Evolutionary conservation across 2,329 filamentous ascomycete genomes (phyloP).

Genomic region (Colletotrichum sp.): DNA sequence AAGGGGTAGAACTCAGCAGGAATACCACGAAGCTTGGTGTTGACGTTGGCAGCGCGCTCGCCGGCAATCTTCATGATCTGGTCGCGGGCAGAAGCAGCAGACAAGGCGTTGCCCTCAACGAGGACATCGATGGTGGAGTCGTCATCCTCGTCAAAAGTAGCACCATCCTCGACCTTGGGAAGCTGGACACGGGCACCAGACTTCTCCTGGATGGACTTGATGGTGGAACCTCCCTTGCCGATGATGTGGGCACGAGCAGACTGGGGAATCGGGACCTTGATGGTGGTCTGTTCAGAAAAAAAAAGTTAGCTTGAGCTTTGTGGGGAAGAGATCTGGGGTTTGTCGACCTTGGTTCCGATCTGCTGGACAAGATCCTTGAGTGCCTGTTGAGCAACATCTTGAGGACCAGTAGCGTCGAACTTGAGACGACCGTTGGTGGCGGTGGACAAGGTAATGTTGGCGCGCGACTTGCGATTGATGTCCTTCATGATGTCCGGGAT

Average conservation of each 20-base stretch:
- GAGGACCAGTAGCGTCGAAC: conserved; percentile 85
- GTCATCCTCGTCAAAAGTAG: conserved; percentile 67
- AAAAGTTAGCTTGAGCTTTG: neutral
- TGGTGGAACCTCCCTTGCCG: conserved; percentile 86
- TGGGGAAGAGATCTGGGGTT: neutral
- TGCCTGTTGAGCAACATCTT: conserved; percentile 84
- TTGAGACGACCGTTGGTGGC: conserved; percentile 75
- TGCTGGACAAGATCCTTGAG: conserved; percentile 88
- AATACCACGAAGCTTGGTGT: conserved; percentile 80
- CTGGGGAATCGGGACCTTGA: conserved; percentile 80
- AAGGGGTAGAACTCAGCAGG: conserved; percentile 96
- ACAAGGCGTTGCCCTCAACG: conserved; percentile 90
- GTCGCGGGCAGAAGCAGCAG: conserved; percentile 81
- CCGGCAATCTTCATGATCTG: conserved; percentile 88
- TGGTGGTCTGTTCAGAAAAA: conserved; percentile 45
- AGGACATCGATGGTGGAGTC: conserved; percentile 84
- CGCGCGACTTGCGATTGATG: conserved; percentile 90
- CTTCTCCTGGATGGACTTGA: conserved; percentile 87
- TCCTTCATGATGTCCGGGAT: conserved; percentile 86
- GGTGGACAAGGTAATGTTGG: conserved; percentile 78
- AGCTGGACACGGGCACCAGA: conserved; percentile 91
- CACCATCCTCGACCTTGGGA: conserved; percentile 75
- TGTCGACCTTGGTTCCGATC: conserved; percentile 80
- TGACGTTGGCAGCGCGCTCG: conserved; percentile 83
- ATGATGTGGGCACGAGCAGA: conserved; percentile 90